Base-by-base conservation (phyloP, 495 filamentous ascomycete genomes). In the Bombardia bombarda region DNA sequence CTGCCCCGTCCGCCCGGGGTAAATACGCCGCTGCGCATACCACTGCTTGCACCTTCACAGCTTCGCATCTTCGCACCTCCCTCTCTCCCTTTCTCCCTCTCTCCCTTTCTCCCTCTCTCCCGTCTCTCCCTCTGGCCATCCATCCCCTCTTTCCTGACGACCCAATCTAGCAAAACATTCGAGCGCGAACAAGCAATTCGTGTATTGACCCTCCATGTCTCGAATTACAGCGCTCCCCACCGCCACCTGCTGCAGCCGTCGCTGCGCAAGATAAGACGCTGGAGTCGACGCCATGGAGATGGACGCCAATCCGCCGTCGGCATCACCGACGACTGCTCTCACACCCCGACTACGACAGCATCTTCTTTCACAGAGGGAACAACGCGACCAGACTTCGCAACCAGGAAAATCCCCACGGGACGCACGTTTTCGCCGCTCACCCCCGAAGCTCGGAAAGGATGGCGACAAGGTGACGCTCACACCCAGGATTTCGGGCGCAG, bases 181-280 rank as follows among this genome's bases (percentile, higher is more conserved):
- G n/a, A 47, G n/a, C 45, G 9, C 38, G 17, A 39, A 19, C 17
- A 16, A 23, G 31, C 25, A 36, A 28, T 16, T n/a, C 16, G 22
- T 34, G 30, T 47, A 35, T 45, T 56, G 36, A 56, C 49, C 19
- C 45, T 53, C 50, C 45, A 61, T 61, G 58, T 49, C 55, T 56
- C 33, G 35, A 21, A 30, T 44, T 41, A 38, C 41, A 56, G 58
- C 50, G 39, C 30, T 43, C 28, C 32, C 34, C 40, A 38, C 35
- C 33, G 43, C 42, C 42, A 55, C 34, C 45, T 47, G 49, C 38
- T 57, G 51, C 47, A 49, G 45, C 43, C 47, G 30, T 43, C 43
- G 50, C 51, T 42, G 41, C 43, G 47, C 52, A 40, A 34, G 40
- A 45, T 47, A 49, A 32, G 24, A 34, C 33, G 42, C 46, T 46